phyloP scores from a whole-genome alignment of 768 basidiomycete genomes.

The Termitomyces sp. region DNA sequence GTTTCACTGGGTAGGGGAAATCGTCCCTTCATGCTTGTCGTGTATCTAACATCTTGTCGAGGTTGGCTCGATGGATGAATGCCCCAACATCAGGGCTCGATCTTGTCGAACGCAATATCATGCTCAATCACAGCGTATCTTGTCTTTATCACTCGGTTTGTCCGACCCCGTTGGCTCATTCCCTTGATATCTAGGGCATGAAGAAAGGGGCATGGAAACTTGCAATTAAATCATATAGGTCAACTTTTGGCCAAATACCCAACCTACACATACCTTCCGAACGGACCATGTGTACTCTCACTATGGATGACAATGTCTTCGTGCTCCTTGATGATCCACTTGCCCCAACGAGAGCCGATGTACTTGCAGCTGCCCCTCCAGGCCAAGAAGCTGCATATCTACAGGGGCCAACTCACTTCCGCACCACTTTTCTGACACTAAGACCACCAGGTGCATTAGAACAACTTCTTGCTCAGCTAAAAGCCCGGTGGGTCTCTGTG shows the following conservation, averaged over 20 bases:
- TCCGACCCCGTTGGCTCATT: neutral
- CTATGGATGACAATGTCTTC: conserved; percentile 78
- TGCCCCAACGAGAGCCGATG: conserved; percentile 63
- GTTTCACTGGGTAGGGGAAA: conserved; percentile 61
- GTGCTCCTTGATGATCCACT: conserved; percentile 73
- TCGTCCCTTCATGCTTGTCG: neutral
- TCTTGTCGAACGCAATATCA: conserved; percentile 63
- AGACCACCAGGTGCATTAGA: conserved; percentile 71
- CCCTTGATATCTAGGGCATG: conserved; percentile 39
- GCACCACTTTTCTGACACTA: conserved; percentile 72
- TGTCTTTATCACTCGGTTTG: conserved; percentile 1
- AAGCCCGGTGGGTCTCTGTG: conserved; percentile 71
- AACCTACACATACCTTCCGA: conserved; percentile 49
- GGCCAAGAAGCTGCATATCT: conserved; percentile 35
- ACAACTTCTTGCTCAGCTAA: conserved; percentile 65
- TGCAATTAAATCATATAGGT: conserved; percentile 68
- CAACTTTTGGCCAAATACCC: conserved; percentile 54
- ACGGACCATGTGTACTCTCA: conserved; percentile 68
- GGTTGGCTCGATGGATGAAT: conserved; percentile 78
- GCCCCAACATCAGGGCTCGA: conserved; percentile 70
- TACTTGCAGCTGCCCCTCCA: conserved; percentile 38
- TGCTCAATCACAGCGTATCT: conserved; percentile 61
- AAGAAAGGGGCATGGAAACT: conserved; percentile 63
- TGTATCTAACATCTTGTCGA: conserved; percentile 21
- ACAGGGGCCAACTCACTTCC: conserved; percentile 58